A percentile compares a stretch with the other conserved stretches of the same genome.
phyloP scores from a whole-genome alignment of 2,329 filamentous ascomycete species.

The Cordyceps javanica region DNA sequence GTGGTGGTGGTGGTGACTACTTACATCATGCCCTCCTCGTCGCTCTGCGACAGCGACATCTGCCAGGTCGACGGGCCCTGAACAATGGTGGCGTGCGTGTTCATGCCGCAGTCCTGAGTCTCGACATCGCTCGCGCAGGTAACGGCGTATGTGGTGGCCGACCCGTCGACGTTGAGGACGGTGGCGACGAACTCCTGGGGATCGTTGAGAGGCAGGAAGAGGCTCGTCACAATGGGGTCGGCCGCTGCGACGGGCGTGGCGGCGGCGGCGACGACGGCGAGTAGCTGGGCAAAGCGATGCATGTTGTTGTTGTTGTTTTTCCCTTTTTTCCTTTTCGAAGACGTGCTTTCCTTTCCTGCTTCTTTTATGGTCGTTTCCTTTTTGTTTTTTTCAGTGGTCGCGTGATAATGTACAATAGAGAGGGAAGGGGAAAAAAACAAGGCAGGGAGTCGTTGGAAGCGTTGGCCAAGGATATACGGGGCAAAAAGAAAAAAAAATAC shows the following conservation, averaged over 20 bases:
- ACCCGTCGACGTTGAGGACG: constrained; percentile 22
- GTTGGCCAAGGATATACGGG: too few relatives aligned
- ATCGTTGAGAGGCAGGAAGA: constrained; percentile 23
- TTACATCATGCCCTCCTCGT: constrained; percentile 17
- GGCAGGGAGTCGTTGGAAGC: too few relatives aligned
- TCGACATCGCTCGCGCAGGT: constrained; percentile 19
- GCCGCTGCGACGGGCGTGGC: constrained; percentile 22
- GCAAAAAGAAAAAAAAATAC: too few relatives aligned
- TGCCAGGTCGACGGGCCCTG: constrained; percentile 24
- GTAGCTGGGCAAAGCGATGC: constrained; percentile 21
- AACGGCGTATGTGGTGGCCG: constrained; percentile 26
- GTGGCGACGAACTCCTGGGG: constrained; percentile 22
- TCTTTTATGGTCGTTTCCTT: too few relatives aligned
- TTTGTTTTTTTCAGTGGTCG: too few relatives aligned
- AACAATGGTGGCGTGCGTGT: constrained; percentile 19
- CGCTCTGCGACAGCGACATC: constrained; percentile 13
- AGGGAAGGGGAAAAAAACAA: too few relatives aligned
- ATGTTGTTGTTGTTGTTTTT: too few relatives aligned
- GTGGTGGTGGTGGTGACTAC: neutral
- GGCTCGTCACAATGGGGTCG: constrained; percentile 17
- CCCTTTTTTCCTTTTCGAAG: neutral
- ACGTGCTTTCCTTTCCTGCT: too few relatives aligned
- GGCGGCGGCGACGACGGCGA: constrained; percentile 21
- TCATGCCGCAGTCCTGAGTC: constrained; percentile 22
- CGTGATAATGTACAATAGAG: too few relatives aligned